A percentile compares a stretch with the other conserved stretches of the same genome.
Evolutionary conservation across 306 rosid genomes (phyloP).

Genomic region (Sesbania bispinosa): DNA sequence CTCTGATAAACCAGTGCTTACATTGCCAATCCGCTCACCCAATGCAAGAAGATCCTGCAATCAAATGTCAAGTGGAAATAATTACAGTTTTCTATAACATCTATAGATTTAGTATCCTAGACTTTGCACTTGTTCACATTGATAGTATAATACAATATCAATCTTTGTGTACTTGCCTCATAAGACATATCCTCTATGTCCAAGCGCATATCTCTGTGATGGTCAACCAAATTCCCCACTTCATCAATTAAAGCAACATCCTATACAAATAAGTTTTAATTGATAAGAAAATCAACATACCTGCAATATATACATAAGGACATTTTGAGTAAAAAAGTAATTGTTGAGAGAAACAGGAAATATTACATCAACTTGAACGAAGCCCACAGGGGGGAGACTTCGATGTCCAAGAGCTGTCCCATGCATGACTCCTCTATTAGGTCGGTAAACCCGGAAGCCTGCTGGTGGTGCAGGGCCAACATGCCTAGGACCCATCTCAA

Average conservation of each 20-base stretch:
- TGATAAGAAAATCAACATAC: constrained; percentile 9
- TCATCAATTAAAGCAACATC: constrained; percentile 85
- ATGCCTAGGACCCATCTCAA: constrained; percentile 68
- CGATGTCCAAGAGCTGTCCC: constrained; percentile 61
- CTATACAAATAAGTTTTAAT: constrained; percentile 37
- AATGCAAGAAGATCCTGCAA: constrained; percentile 91
- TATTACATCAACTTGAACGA: constrained; percentile 77
- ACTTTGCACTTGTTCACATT: not conserved
- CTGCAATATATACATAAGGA: not conserved
- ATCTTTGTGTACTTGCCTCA: constrained; percentile 56
- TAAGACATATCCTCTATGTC: constrained; percentile 99
- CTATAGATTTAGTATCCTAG: not conserved
- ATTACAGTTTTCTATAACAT: not conserved
- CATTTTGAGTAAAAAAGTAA: not conserved
- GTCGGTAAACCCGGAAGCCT: constrained; percentile 60
- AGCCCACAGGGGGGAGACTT: constrained; percentile 58
- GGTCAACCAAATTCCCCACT: constrained; percentile 59
- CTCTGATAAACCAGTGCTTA: constrained; percentile 82
- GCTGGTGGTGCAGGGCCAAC: constrained; percentile 46
- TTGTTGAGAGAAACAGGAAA: not conserved
- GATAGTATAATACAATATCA: constrained; percentile 1
- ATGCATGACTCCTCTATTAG: constrained; percentile 53
- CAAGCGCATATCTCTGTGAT: constrained; percentile 93
- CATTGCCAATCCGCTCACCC: constrained; percentile 92
- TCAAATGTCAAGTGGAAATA: constrained; percentile 25